These are phyloP conservation scores for Rhodotorula glutinis DNA, from an alignment of 1,284 basidiomycete genomes.

Conservation along the genomic window DNA sequence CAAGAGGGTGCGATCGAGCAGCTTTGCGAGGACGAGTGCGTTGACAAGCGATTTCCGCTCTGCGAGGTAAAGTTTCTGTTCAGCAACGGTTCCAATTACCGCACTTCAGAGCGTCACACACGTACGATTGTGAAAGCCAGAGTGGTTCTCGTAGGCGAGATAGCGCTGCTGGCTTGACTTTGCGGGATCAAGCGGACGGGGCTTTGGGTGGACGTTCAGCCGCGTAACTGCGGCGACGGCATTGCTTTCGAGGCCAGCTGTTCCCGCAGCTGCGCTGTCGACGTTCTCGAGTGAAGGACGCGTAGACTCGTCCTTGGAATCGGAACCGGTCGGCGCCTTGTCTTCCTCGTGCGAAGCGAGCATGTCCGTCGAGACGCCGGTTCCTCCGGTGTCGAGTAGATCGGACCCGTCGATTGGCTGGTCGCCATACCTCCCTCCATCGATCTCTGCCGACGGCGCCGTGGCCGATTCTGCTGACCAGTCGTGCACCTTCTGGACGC, in stretches of 20 bases:
- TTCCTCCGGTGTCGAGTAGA: too few species aligned
- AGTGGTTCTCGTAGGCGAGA: conserved; percentile 31
- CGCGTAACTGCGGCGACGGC: neutral
- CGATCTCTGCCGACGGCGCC: too few species aligned
- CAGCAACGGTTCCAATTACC: too few species aligned
- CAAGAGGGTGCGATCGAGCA: conserved; percentile 37
- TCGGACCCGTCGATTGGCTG: too few species aligned
- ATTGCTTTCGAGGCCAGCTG: too few species aligned
- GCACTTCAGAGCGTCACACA: too few species aligned
- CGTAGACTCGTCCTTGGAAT: too few species aligned
- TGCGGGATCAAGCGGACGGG: conserved; percentile 4
- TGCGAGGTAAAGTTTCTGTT: neutral
- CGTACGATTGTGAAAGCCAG: conserved; percentile 37
- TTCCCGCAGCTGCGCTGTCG: too few species aligned
- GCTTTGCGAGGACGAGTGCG: conserved; percentile 26
- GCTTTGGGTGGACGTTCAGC: conserved; percentile 18
- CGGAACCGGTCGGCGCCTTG: neutral
- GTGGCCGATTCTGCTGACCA: neutral
- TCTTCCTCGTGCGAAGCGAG: neutral
- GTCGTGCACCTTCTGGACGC: neutral
- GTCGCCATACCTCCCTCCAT: too few species aligned
- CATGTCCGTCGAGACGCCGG: too few species aligned
- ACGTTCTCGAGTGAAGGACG: too few species aligned
- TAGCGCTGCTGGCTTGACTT: conserved; percentile 1
- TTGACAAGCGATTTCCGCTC: conserved; percentile 37